A percentile compares a stretch with the other conserved stretches of the same genome.
Evolutionary conservation across 305 asterid genomes (phyloP).

Genomic region (Caryopteris hybrid): DNA sequence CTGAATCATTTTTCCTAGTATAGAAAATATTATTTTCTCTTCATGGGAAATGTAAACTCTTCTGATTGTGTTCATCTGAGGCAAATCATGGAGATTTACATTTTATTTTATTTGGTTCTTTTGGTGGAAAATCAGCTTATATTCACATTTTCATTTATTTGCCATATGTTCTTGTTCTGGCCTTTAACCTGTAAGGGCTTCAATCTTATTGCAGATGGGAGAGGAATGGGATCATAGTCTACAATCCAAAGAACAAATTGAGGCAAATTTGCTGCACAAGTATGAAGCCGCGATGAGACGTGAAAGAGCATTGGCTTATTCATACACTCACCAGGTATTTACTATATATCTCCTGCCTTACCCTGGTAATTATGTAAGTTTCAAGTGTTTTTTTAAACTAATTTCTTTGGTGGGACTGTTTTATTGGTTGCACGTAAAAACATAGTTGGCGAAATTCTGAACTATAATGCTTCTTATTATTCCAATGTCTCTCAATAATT

Average conservation of each 20-base stretch:
- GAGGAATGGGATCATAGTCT: constrained; percentile 89
- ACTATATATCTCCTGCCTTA: too few species aligned
- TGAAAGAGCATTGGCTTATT: constrained; percentile 94
- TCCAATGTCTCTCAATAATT: background rate
- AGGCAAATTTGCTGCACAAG: constrained; percentile 75
- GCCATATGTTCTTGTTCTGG: background rate
- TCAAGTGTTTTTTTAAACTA: background rate
- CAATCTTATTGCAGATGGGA: constrained; percentile 46
- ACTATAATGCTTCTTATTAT: background rate
- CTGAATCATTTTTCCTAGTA: too few species aligned
- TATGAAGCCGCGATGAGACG: constrained; percentile 89
- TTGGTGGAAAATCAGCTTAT: background rate
- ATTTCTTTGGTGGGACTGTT: too few species aligned
- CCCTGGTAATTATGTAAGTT: too few species aligned
- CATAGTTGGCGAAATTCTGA: background rate
- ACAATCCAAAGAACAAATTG: constrained; percentile 81
- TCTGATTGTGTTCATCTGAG: background rate
- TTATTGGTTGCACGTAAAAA: too few species aligned
- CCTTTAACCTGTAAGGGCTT: constrained; percentile 15
- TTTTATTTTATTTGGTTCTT: too few species aligned
- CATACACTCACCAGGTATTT: constrained; percentile 92
- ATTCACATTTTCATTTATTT: background rate
- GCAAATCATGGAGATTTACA: background rate
- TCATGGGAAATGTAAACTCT: background rate
- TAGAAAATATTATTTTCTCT: background rate